Base-by-base conservation (phyloP, 768 basidiomycete species). In the Coprinellus micaceus region DNA sequence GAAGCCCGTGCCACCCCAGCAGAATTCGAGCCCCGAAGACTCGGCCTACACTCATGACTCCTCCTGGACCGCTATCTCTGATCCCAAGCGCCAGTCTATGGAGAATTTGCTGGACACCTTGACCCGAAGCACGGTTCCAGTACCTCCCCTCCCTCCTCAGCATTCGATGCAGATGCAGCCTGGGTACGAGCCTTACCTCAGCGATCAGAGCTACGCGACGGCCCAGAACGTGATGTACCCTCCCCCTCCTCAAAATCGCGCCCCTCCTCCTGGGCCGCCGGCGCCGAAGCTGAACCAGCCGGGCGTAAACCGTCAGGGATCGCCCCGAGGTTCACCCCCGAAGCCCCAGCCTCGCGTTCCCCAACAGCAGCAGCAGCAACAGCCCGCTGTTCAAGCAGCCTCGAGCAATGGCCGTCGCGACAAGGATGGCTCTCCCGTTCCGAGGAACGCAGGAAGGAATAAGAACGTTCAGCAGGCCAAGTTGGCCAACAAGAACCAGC, bases 11-110 rank as follows among this genome's bases (percentile, higher is more conserved):
- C 87, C 84, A 11, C 59, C 74, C 45, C 73, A 75, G 45, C 60
- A 77, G 17, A n/a, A n/a, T n/a, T 58, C 79, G 9, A 71, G 72
- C 48, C 50, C 74, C n/a, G n/a, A n/a, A n/a, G n/a, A n/a, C 12
- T 74, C 78, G 33, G 77, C 73, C 53, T 68, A 75, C 46, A 78
- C 76, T 49, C 86, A 90, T 29, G 84, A 87, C 54, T 77, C 82
- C 19, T 69, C 73, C n/a, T 88, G 84, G 86, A 72, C 77, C 15
- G 69, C 69, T 33, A 66, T 74, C 39, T 67, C 75, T 12, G 80
- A 88, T 61, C 85, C 89, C 29, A 91, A 91, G 73, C 80, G 87
- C 57, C 88, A 89, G 66, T 91, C 90, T 1, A 87, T 91, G 50
- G 90, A 92, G 64, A 91, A 91, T 63, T 72, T 91, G 36, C 74